Conservation (phyloP, 2,329 filamentous ascomycete species). For the Nothomitra cinnamomea region DNA sequence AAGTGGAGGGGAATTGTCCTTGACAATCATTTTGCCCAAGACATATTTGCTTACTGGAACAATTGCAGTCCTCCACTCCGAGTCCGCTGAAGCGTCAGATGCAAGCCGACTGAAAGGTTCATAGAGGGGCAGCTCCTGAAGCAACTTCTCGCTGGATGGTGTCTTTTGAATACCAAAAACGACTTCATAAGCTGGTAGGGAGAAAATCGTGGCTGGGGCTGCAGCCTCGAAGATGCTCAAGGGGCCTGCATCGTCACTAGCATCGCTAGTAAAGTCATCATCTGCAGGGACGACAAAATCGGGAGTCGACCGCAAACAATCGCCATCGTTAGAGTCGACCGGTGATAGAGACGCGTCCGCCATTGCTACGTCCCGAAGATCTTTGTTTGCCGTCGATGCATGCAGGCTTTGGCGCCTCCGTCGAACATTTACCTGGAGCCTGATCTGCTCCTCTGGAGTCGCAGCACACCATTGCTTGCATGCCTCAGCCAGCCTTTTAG, state of each 20-base stretch:
- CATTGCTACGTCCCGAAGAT: neutral
- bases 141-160: slow-evolving; percentile 54
- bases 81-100: slow-evolving; percentile 44
- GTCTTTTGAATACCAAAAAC: slow-evolving; percentile 63
- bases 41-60: slow-evolving; percentile 77
- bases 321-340: slow-evolving; percentile 13
- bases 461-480: slow-evolving; percentile 70
- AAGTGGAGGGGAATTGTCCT: slow-evolving; percentile 43
- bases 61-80: slow-evolving; percentile 57
- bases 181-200: slow-evolving; percentile 64
- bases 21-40: slow-evolving; percentile 59
- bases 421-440: slow-evolving; percentile 50
- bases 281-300: slow-evolving; percentile 50
- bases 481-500: slow-evolving; percentile 61
- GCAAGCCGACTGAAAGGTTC: slow-evolving; percentile 42
- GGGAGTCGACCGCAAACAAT: slow-evolving; percentile 38
- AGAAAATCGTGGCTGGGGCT: slow-evolving; percentile 65
- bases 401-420: neutral
- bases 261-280: slow-evolving; percentile 36
- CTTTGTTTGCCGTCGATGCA: neutral
- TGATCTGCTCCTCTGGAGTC: slow-evolving; percentile 41
- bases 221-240: slow-evolving; percentile 25
- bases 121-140: slow-evolving; percentile 70
- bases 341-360: slow-evolving; percentile 5
- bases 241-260: slow-evolving; percentile 28